Evolutionary conservation across 192 early-diverging fungal species (phyloP), one percentile per base, ranked within the genome.

Genomic region (Coemansia sp.): DNA sequence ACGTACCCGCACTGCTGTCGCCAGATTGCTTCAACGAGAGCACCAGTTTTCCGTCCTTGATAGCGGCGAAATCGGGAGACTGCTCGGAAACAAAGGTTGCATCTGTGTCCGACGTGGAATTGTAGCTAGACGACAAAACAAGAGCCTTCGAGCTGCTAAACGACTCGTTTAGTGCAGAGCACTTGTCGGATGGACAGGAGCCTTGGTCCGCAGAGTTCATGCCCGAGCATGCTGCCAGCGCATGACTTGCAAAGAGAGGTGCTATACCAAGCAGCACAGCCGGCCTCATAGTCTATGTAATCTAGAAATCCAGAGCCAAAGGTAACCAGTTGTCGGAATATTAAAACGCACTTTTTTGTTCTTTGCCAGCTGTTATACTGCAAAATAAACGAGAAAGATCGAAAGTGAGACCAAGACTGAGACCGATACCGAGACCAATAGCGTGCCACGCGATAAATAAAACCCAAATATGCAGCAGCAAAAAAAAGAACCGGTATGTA

Each of bases 41-140:
- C 48, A 61, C 60, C 67, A 80, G 68, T 36, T 38, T 72, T 57
- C 69, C 82, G 60, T 74, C 57, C 22, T 73, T 69, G 49, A 84
- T 63, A 29, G 81, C 71, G 22, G 82, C 76, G 8, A 73, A 61
- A 33, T 82, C 64, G 33, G 85, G 84, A 25, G 58, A 50, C 29
- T 80, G 86, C 29, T 87, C 85, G 7, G 85, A 84, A 42, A 80
- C 69, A 84, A 85, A 87, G 8, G 56, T 60, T 0, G 75, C 65
- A 17, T 71, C 61, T 29, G 69, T 63, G 1, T 75, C 22, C 10
- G 49, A 14, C 36, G 20, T 56, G 30, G 45, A 17, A 18, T 5
- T 45, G 38, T 29, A 31, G 56, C 32, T 42, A 11, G 52, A 66
- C 34, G 63, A 42, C 3, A 63, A 16, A 17, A 49, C 56, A 34